Evolutionary conservation across 2,329 filamentous ascomycete genomes (phyloP).

Genomic region (Elsinoe batatas): DNA sequence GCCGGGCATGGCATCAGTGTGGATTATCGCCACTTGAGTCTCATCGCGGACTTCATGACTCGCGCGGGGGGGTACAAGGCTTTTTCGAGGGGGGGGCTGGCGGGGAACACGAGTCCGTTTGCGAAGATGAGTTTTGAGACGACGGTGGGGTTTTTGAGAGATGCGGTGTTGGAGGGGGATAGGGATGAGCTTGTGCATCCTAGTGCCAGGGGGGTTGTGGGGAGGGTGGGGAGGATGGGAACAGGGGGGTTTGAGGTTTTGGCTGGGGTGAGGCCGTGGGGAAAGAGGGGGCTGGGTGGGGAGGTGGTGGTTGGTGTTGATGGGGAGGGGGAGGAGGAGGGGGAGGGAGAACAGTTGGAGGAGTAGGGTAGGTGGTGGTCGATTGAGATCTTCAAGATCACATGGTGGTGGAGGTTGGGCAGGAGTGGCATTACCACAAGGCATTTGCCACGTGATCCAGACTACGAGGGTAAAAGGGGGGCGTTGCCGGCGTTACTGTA

Average conservation of each 20-base stretch:
- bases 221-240: slow-evolving; percentile 69
- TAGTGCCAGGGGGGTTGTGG: slow-evolving; percentile 79
- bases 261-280: slow-evolving; percentile 24
- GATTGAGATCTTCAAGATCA: no score
- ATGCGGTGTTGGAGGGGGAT: slow-evolving; percentile 82
- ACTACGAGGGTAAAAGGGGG: not conserved
- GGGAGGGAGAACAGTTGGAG: not conserved
- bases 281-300: not conserved
- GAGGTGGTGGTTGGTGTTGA: slow-evolving; percentile 12
- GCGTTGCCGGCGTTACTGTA: not conserved
- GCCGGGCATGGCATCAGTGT: slow-evolving; percentile 83
- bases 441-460: no score
- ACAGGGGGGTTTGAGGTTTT: slow-evolving; percentile 90
- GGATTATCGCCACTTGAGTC: slow-evolving; percentile 81
- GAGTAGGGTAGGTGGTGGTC: not conserved
- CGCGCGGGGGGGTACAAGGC: slow-evolving; percentile 77
- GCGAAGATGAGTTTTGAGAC: slow-evolving; percentile 99
- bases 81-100: slow-evolving; percentile 85
- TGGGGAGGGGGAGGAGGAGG: slow-evolving; percentile 7
- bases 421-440: no score
- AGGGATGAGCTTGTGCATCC: slow-evolving; percentile 81
- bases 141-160: slow-evolving; percentile 83
- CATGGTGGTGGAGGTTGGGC: no score
- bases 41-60: slow-evolving; percentile 99
- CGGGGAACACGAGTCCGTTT: slow-evolving; percentile 76